Conservation (phyloP, 2,329 filamentous ascomycete species). For the Graphium sp. region DNA sequence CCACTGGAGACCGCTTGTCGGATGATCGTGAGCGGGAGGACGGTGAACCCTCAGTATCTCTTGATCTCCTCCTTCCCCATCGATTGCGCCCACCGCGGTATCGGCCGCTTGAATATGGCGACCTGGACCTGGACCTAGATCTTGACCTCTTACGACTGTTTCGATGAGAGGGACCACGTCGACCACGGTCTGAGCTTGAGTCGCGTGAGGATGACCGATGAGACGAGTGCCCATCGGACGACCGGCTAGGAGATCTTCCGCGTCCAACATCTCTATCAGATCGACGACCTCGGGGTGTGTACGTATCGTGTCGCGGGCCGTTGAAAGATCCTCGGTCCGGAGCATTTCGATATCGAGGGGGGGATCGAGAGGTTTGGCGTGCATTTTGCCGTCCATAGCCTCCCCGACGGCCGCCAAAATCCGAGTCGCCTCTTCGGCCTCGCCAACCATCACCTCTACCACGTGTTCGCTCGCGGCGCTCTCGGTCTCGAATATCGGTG, state of each 20-base stretch:
- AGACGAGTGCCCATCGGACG: conserved; percentile 12
- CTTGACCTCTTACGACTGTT: conserved; percentile 16
- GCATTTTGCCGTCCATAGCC: too few species aligned
- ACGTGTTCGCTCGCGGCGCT: conserved; percentile 35
- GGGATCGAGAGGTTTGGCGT: conserved; percentile 35
- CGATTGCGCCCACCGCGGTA: too few species aligned
- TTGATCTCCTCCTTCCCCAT: too few species aligned
- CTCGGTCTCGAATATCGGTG: conserved; percentile 48
- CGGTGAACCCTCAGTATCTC: too few species aligned
- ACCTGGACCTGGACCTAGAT: conserved; percentile 6
- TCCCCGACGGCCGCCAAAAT: conserved; percentile 23
- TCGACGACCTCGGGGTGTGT: conserved; percentile 31
- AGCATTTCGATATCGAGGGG: conserved; percentile 20
- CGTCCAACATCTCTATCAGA: conserved; percentile 21
- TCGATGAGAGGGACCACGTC: conserved; percentile 14
- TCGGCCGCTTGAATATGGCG: conserved; percentile 6
- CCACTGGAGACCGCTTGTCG: conserved; percentile 2
- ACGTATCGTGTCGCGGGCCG: conserved; percentile 26
- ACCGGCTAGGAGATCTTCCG: conserved; percentile 22
- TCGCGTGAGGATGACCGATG: conserved; percentile 8
- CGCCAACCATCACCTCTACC: conserved; percentile 36
- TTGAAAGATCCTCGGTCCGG: conserved; percentile 24
- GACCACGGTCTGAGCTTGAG: conserved; percentile 18
- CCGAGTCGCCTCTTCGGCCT: conserved; percentile 33
- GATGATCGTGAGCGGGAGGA: too few species aligned